Conservation (phyloP, 2,329 filamentous ascomycete genomes). For the Cercospora sesami region DNA sequence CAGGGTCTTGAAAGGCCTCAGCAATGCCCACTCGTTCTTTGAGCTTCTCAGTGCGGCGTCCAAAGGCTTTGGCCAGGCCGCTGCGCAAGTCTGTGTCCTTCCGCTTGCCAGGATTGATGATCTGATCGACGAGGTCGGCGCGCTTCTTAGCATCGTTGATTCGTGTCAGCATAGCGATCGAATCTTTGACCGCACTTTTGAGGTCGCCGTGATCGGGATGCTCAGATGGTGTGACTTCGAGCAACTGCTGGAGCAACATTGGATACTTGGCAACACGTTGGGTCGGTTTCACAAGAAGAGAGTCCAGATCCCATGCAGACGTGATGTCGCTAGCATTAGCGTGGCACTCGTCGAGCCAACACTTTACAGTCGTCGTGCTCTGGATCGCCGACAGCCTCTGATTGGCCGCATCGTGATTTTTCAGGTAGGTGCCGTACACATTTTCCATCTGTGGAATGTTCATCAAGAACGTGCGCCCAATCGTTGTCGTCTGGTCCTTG, state of each 20-base stretch:
- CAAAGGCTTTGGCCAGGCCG: constrained; percentile 86
- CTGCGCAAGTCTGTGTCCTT: constrained; percentile 85
- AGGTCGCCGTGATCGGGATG: constrained; percentile 78
- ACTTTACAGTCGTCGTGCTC: constrained; percentile 60
- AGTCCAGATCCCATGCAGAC: constrained; percentile 90
- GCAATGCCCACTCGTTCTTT: constrained; percentile 67
- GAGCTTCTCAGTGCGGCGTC: constrained; percentile 82
- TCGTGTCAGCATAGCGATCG: constrained; percentile 59
- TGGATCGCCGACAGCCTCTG: constrained; percentile 58
- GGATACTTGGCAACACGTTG: constrained; percentile 94
- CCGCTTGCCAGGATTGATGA: constrained; percentile 66
- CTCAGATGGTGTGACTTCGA: constrained; percentile 74
- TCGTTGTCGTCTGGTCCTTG: constrained; percentile 58
- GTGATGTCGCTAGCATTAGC: constrained; percentile 90
- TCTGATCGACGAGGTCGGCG: constrained; percentile 86
- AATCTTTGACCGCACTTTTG: constrained; percentile 69
- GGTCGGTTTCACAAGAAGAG: constrained; percentile 94
- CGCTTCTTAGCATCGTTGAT: constrained; percentile 97
- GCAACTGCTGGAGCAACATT: constrained; percentile 75
- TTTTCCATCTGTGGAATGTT: constrained; percentile 62
- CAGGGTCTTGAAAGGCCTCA: constrained; percentile 72
- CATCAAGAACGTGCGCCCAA: constrained; percentile 60
- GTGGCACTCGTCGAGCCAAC: constrained; percentile 93
- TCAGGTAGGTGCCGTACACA: constrained; percentile 64
- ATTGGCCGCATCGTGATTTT: constrained; percentile 65